Conservation (phyloP, 2,329 filamentous ascomycete genomes). For the Aspergillus piperis region DNA sequence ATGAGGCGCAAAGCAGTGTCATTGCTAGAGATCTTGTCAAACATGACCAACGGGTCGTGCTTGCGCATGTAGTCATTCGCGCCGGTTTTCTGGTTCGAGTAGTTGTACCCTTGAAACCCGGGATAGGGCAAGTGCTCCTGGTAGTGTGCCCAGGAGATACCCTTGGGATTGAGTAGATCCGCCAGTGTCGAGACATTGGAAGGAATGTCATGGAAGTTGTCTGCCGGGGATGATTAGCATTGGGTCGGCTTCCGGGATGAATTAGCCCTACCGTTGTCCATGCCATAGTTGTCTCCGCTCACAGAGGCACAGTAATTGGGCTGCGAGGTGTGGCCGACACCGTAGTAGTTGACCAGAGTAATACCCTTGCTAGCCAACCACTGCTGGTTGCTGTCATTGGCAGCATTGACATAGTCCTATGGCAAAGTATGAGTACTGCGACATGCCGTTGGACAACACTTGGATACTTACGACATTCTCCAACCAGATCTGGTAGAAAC, state of each 20-base stretch:
- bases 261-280: conserved; percentile 51
- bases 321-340: conserved; percentile 69
- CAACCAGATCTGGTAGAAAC: conserved; percentile 73
- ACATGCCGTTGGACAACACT: background rate
- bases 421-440: background rate
- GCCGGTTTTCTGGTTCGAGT: conserved; percentile 53
- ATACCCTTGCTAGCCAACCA: conserved; percentile 53
- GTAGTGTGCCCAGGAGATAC: conserved; percentile 70
- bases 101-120: conserved; percentile 67
- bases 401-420: conserved; percentile 61
- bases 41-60: conserved; percentile 69
- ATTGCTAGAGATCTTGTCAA: conserved; percentile 62
- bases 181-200: conserved; percentile 65
- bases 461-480: conserved; percentile 64
- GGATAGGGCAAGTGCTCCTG: conserved; percentile 75
- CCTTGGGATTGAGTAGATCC: conserved; percentile 66
- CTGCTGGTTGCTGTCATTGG: conserved; percentile 53
- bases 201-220: conserved; percentile 61
- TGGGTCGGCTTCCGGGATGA: too few species aligned
- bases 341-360: conserved; percentile 59
- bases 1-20: conserved; percentile 63
- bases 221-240: conserved; percentile 28
- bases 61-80: conserved; percentile 79
- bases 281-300: conserved; percentile 71
- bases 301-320: conserved; percentile 74